Evolutionary conservation across 208 protist genomes (phyloP).

Genomic region (Trypanosoma rangeli): DNA sequence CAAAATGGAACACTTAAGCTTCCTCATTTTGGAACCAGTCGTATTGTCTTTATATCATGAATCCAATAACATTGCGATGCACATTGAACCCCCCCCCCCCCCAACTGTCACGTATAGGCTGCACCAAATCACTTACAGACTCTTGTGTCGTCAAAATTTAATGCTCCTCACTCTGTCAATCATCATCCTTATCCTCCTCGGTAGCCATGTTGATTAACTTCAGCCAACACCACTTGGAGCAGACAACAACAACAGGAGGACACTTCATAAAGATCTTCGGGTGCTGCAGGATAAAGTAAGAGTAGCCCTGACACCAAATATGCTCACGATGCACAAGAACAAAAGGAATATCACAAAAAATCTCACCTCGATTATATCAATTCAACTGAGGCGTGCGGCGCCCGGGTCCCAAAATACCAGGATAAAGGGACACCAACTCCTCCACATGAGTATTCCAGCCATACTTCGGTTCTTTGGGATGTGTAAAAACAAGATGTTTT

Average conservation of each 20-base stretch:
- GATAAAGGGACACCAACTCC: constrained; percentile 70
- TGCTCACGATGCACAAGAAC: constrained; percentile 81
- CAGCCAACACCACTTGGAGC: constrained; percentile 87
- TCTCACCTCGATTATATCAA: constrained; percentile 76
- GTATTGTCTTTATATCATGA: too few relatives aligned
- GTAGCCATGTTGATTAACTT: constrained; percentile 93
- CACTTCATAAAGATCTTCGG: constrained; percentile 91
- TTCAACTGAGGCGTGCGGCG: constrained; percentile 81
- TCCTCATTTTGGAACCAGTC: too few relatives aligned
- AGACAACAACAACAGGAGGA: constrained; percentile 68
- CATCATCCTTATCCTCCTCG: constrained; percentile 84
- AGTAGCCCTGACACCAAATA: constrained; percentile 89
- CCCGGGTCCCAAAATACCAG: constrained; percentile 72
- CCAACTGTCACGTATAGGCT: constrained; percentile 72
- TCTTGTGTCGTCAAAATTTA: constrained; percentile 87
- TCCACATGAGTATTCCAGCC: constrained; percentile 78
- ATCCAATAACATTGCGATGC: too few relatives aligned
- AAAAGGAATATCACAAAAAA: constrained; percentile 87
- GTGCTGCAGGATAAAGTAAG: constrained; percentile 80
- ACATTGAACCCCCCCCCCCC: too few relatives aligned
- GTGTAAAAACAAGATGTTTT: constrained; percentile 79
- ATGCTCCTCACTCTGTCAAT: constrained; percentile 87
- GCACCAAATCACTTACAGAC: constrained; percentile 66
- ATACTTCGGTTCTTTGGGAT: constrained; percentile 87
- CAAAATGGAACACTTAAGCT: too few relatives aligned